Percentiles rank a stretch among this genome's conserved stretches.
These are phyloP conservation scores for Colletotrichum lindemuthianum DNA, from an alignment of 2,329 filamentous ascomycete genomes.

Conservation along the genomic window DNA sequence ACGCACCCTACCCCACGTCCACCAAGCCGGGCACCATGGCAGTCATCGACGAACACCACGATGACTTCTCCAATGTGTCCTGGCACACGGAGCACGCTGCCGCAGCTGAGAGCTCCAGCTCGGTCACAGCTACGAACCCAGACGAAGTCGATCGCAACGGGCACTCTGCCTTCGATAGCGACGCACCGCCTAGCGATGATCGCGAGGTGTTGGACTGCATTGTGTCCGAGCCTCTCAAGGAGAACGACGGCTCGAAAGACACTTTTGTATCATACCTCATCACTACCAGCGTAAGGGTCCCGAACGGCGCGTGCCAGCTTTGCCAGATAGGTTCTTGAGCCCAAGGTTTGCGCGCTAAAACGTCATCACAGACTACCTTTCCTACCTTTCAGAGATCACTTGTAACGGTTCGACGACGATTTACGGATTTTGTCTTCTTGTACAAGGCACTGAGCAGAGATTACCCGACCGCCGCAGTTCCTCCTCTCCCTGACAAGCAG, in stretches of 20 bases:
- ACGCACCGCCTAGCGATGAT: constrained; percentile 64
- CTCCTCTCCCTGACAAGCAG: constrained; percentile 96
- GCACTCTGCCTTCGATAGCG: constrained; percentile 59
- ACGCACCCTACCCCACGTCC: constrained; percentile 35
- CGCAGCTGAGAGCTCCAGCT: constrained; percentile 40
- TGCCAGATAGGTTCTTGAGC: background rate
- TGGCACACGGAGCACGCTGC: constrained; percentile 73
- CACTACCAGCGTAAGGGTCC: constrained; percentile 77
- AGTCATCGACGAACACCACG: constrained; percentile 59
- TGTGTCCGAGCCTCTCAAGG: constrained; percentile 87
- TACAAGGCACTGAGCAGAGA: constrained; percentile 90
- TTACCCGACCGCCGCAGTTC: constrained; percentile 91
- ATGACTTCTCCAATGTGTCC: constrained; percentile 84
- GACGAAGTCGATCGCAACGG: constrained; percentile 35
- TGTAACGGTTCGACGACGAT: constrained; percentile 85
- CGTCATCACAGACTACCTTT: constrained; percentile 81
- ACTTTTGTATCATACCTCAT: constrained; percentile 96
- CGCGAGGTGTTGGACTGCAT: constrained; percentile 83
- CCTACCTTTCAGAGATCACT: constrained; percentile 87
- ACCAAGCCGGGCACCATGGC: constrained; percentile 47
- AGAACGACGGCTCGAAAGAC: constrained; percentile 96
- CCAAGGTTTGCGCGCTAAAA: constrained; percentile 21
- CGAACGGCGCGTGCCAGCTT: constrained; percentile 9
- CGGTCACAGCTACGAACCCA: constrained; percentile 39
- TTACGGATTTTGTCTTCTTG: constrained; percentile 97